A percentile compares a stretch with the other conserved stretches of the same genome.
These are phyloP conservation scores for Trichoderma guizhouense DNA, from an alignment of 2,329 filamentous ascomycete species.

Conservation along the genomic window DNA sequence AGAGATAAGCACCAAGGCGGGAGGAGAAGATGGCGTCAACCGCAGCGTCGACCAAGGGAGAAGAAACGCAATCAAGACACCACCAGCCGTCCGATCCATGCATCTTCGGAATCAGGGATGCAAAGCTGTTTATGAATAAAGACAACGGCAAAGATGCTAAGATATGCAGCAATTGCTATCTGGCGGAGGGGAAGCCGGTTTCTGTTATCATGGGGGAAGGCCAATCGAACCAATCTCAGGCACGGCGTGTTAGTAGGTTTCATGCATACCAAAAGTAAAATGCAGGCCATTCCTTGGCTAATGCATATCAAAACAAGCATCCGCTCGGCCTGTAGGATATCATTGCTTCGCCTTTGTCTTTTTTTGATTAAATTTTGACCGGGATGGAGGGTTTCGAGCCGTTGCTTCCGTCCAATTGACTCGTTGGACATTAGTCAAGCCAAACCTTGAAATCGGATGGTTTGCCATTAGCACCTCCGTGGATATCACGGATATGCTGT, in stretches of 20 bases:
- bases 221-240: conserved; percentile 14
- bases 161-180: background rate
- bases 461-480: background rate
- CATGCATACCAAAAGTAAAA: conserved; percentile 14
- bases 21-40: conserved; percentile 1
- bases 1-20: background rate
- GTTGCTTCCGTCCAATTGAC: background rate
- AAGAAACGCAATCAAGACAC: conserved; percentile 4
- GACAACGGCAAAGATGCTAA: background rate
- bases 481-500: background rate
- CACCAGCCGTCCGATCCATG: background rate
- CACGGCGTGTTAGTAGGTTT: background rate
- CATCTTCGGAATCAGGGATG: background rate
- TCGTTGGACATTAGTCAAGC: background rate
- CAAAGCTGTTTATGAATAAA: background rate
- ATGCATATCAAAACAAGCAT: conserved; percentile 6
- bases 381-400: background rate
- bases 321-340: background rate
- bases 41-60: conserved; percentile 1
- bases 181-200: background rate
- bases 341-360: background rate
- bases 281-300: conserved; percentile 17
- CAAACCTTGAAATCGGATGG: background rate
- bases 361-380: background rate
- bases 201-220: conserved; percentile 8